phyloP scores from a whole-genome alignment of 495 filamentous ascomycete species.

The Rhizodiscina lignyota region DNA sequence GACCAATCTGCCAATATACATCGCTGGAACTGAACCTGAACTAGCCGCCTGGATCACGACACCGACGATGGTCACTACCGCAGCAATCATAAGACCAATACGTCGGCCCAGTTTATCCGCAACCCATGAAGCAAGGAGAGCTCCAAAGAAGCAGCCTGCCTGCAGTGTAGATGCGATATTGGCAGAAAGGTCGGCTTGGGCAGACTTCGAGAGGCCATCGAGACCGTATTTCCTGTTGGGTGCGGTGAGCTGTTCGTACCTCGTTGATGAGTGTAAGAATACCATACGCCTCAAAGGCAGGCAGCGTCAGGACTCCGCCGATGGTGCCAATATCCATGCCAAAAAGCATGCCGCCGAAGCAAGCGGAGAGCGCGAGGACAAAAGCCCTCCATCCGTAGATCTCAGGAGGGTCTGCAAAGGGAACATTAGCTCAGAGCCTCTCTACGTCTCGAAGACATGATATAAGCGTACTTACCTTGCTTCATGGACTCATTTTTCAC shows the following conservation, averaged over 20 bases:
- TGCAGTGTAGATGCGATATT: conserved; percentile 52
- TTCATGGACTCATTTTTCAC: conserved; percentile 70
- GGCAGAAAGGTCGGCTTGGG: conserved; percentile 25
- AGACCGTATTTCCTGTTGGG: conserved; percentile 32
- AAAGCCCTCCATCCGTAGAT: conserved; percentile 71
- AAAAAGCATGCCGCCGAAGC: conserved; percentile 64
- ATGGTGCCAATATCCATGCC: conserved; percentile 51
- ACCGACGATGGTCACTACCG: conserved; percentile 25
- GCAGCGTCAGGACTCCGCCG: conserved; percentile 41
- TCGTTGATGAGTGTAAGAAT: conserved; percentile 3
- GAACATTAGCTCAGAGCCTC: too few relatives aligned
- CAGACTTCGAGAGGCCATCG: conserved; percentile 8
- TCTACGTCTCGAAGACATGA: too few relatives aligned
- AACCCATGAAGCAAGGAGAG: conserved; percentile 24
- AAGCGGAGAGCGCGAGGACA: conserved; percentile 50
- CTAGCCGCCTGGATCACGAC: conserved; percentile 18
- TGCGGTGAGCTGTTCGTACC: too few relatives aligned
- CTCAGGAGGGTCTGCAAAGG: conserved; percentile 57
- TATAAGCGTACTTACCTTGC: too few relatives aligned
- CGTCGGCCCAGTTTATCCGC: conserved; percentile 14
- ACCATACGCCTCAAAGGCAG: conserved; percentile 25
- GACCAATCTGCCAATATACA: conserved; percentile 51
- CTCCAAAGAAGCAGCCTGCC: conserved; percentile 47
- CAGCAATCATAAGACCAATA: conserved; percentile 10
- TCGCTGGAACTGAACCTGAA: conserved; percentile 25